Evolutionary conservation across 345 rosid species (phyloP), one percentile per base, ranked within the genome.

Genomic region (Salix suchowensis): DNA sequence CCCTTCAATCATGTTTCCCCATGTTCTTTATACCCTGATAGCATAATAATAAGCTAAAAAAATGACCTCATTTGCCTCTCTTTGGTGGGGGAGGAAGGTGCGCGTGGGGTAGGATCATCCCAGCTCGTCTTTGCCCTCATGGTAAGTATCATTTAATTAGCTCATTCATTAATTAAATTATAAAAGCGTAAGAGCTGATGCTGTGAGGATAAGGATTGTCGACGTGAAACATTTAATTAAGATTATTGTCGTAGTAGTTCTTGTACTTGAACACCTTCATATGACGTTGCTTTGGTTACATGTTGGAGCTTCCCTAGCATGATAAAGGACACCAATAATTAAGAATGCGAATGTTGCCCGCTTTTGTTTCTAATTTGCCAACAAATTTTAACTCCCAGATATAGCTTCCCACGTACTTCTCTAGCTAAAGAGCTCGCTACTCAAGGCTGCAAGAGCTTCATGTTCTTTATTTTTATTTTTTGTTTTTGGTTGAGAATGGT

Each of bases 161-260:
- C 24, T 11, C 13, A 61, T 24, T 65, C 0, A 32, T 21, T 34
- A 34, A 34, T 34, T 12, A 13, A 14, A 14, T 46, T 18, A 50
- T 48, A 50, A 50, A 18, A 50, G 6, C 21, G n/a, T 16, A 18
- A 50, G 6, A 50, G 55, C 21, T 26, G 76, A 58, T 72, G 78
- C 61, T 67, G 13, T 26, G 36, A 58, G 66, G 79, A 81, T 76
- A 81, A 81, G 76, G 74, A 70, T 73, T 26, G 24, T 40, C 11
- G 42, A 18, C 18, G 32, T 67, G 74, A 32, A 34, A 19, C 62
- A 42, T 11, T 40, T 70, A 18, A 24, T 30, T 36, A 40, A 44
- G 37, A 14, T 5, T 50, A 16, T 12, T 46, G 50, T 14, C 14
- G 7, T 7, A 39, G 10, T 60, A 39, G 10, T 60, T 6, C 40